phyloP scores from a whole-genome alignment of 2,329 filamentous ascomycete genomes.

The Phyllosticta ampelicida region DNA sequence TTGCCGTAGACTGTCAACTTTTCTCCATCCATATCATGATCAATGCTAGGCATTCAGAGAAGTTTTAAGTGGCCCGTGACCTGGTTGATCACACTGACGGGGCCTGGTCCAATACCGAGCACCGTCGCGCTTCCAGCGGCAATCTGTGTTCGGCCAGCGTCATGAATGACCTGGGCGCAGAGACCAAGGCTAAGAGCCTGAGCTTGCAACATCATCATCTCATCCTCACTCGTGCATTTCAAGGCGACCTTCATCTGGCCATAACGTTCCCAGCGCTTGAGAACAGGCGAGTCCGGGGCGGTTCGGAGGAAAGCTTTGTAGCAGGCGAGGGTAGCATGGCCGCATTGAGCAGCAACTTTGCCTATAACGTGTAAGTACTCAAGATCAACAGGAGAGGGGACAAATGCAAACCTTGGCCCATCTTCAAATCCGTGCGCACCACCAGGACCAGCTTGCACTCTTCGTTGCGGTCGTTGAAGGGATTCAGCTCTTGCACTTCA shows the following conservation, averaged over 20 bases:
- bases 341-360: slow-evolving; percentile 93
- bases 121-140: slow-evolving; percentile 87
- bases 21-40: too few species aligned
- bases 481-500: slow-evolving; percentile 31
- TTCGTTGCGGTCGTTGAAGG: slow-evolving; percentile 46
- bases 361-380: slow-evolving; percentile 41
- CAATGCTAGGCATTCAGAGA: slow-evolving; percentile 40
- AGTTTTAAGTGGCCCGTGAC: slow-evolving; percentile 80
- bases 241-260: slow-evolving; percentile 93
- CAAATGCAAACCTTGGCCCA: slow-evolving; percentile 75
- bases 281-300: slow-evolving; percentile 47
- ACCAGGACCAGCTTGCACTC: slow-evolving; percentile 93
- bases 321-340: slow-evolving; percentile 92
- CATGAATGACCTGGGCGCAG: slow-evolving; percentile 80
- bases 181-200: slow-evolving; percentile 74
- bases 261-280: slow-evolving; percentile 72
- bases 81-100: slow-evolving; percentile 75
- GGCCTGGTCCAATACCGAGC: slow-evolving; percentile 62
- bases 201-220: slow-evolving; percentile 59
- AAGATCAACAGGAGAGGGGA: neutral
- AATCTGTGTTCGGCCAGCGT: slow-evolving; percentile 96
- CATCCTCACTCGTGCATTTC: slow-evolving; percentile 72
- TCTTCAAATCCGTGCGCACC: slow-evolving; percentile 86
- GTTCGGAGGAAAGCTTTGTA: slow-evolving; percentile 69
- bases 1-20: too few species aligned